Evolutionary conservation across 1,284 basidiomycete species (phyloP).

Genomic region (Cutaneotrichosporon spelunceum): DNA sequence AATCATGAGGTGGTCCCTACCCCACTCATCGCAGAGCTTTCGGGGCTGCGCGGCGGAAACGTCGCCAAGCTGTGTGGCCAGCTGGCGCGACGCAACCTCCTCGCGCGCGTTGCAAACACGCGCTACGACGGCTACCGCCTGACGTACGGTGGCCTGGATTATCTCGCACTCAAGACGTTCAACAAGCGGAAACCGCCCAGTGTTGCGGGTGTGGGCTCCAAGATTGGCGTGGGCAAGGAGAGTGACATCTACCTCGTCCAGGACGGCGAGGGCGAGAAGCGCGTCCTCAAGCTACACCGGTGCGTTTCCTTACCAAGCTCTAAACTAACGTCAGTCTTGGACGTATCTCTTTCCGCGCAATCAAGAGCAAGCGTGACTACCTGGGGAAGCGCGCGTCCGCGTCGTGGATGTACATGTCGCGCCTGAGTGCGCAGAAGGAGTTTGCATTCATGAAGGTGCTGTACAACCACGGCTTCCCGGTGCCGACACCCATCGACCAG

Average conservation of each 20-base stretch:
- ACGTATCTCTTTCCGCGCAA: slow-evolving; percentile 90
- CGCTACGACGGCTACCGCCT: slow-evolving; percentile 96
- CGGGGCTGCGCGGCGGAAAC: slow-evolving; percentile 82
- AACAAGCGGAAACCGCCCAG: slow-evolving; percentile 78
- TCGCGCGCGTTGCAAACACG: slow-evolving; percentile 83
- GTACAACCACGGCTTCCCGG: slow-evolving; percentile 89
- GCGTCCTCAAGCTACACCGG: slow-evolving; percentile 91
- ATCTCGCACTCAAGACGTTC: slow-evolving; percentile 86
- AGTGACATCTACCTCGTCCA: slow-evolving; percentile 95
- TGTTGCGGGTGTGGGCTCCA: slow-evolving; percentile 46
- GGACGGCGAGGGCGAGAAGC: slow-evolving; percentile 72
- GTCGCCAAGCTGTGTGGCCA: slow-evolving; percentile 89
- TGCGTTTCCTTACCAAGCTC: slow-evolving; percentile 36
- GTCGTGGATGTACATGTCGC: slow-evolving; percentile 99
- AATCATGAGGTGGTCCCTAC: slow-evolving; percentile 96
- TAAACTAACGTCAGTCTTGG: slow-evolving; percentile 64
- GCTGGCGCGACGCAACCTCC: slow-evolving; percentile 85
- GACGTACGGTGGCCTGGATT: slow-evolving; percentile 97
- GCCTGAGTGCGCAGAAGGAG: slow-evolving; percentile 92
- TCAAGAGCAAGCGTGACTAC: slow-evolving; percentile 97
- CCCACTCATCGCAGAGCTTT: slow-evolving; percentile 82
- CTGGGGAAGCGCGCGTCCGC: slow-evolving; percentile 91
- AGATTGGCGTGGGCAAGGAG: slow-evolving; percentile 98
- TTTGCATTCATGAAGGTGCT: slow-evolving; percentile 99
- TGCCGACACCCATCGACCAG: slow-evolving; percentile 91